Evolutionary conservation across 176 grass and related monocot species (phyloP), one percentile per base, ranked within the genome.

Genomic region (Carex myosuroides): DNA sequence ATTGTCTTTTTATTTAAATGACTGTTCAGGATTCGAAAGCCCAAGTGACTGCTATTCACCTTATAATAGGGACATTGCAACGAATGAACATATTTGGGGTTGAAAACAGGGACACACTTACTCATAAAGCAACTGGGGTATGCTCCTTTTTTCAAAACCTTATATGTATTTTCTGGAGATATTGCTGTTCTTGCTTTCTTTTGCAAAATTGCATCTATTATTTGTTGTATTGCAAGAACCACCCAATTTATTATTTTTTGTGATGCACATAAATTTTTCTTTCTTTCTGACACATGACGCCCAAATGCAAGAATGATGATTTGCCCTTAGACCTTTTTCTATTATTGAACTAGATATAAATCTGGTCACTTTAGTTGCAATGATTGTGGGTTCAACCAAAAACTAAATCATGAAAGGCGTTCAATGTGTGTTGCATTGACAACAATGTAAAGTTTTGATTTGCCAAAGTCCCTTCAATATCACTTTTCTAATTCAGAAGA

Each of bases 81-180:
- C 86, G 93, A 60, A 94, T 95, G 91, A 95, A 85, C 78, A 87
- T 95, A 85, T 99, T 99, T 85, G 96, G 93, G 70, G 96, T 99
- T 65, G 96, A 99, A 86, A 99, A 99, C 67, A 91, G 96, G 80
- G 96, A 99, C 48, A 99, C 96, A 13, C 90, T 99, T 48, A 99
- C 96, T 83, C 96, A 99, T 33, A 99, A 99, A 83, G 89, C 96
- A 84, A 99, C 96, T 85, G 96, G 96, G 96, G 96, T 99, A 90
- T 71, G 18, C 17, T 37, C 22, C 26, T 59, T 81, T 81, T 79
- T 84, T 55, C 70, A 86, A 17, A 71, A 71, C 60, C 86, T 72
- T 54, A 64, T 33, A 87, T 33, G 81, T 65, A 29, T 76, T 37
- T 37, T 80, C 21, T 54, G 56, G 13, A 57, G 20, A 78, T 33